A percentile compares a stretch with the other conserved stretches of the same genome.
phyloP scores from a whole-genome alignment of 2,329 filamentous ascomycete genomes.

The Diaporthe batatas region DNA sequence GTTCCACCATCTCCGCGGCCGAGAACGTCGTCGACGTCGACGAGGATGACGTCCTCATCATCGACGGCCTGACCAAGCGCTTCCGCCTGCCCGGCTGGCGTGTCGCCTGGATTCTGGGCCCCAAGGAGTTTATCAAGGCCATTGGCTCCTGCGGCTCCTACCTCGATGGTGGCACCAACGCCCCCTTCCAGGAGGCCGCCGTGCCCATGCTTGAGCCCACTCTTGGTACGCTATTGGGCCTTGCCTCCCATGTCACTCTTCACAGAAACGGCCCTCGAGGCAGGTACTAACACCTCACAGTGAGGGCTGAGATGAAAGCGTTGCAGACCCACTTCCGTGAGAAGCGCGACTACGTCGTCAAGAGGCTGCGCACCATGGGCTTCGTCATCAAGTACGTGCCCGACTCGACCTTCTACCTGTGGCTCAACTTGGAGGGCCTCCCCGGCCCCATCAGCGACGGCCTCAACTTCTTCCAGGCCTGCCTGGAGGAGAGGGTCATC shows the following conservation, averaged over 20 bases:
- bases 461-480: constrained; percentile 96
- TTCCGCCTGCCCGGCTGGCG: constrained; percentile 97
- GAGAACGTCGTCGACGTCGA: constrained; percentile 92
- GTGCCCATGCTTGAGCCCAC: constrained; percentile 91
- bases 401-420: constrained; percentile 95
- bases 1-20: constrained; percentile 87
- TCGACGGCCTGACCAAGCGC: constrained; percentile 95
- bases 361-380: constrained; percentile 84
- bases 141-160: constrained; percentile 94
- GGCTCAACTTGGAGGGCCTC: constrained; percentile 75
- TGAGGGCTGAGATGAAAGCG: constrained; percentile 87
- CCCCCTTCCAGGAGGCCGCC: constrained; percentile 92
- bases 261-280: neutral
- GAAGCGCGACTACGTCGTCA: constrained; percentile 93
- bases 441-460: constrained; percentile 90
- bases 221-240: constrained; percentile 52
- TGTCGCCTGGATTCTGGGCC: constrained; percentile 95
- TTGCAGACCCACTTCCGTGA: constrained; percentile 89
- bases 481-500: constrained; percentile 93
- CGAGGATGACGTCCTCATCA: constrained; percentile 90
- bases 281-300: constrained; percentile 51
- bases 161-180: constrained; percentile 93
- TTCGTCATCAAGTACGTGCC: constrained; percentile 88
- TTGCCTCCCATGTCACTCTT: neutral
- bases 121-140: constrained; percentile 95